Conservation (phyloP, 306 rosid species). For the Alnus rubra region DNA sequence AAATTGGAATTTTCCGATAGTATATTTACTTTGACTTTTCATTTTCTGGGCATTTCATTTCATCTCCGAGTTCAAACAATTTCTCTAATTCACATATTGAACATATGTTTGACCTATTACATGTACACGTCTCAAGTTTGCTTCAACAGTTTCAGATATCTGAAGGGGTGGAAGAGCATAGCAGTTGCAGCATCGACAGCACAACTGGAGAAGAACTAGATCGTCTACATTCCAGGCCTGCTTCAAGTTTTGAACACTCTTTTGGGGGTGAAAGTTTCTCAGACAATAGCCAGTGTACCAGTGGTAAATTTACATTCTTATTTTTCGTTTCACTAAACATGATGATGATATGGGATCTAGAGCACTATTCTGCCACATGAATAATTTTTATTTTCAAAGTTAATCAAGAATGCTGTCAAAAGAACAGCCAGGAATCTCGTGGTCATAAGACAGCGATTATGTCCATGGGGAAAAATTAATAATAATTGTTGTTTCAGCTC, state of each 20-base stretch:
- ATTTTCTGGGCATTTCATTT: conserved; percentile 1
- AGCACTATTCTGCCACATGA: not conserved
- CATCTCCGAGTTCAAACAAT: not conserved
- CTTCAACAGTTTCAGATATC: conserved; percentile 53
- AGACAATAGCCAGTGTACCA: conserved; percentile 52
- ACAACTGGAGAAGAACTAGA: conserved; percentile 39
- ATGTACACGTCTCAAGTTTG: conserved; percentile 19
- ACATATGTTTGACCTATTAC: not conserved
- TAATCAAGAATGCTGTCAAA: not conserved
- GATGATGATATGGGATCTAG: conserved; percentile 13
- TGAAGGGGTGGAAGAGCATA: conserved; percentile 48
- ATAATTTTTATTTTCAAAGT: not conserved
- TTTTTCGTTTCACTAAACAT: conserved; percentile 22
- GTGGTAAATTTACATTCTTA: conserved; percentile 47
- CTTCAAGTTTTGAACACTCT: conserved; percentile 36
- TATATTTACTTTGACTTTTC: not conserved
- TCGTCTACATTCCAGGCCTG: conserved; percentile 25
- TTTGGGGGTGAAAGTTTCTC: conserved; percentile 45
- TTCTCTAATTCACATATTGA: not conserved
- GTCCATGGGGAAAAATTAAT: not conserved
- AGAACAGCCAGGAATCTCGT: not conserved
- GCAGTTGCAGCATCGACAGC: conserved; percentile 45
- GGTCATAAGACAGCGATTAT: not conserved
- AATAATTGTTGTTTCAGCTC: not conserved
- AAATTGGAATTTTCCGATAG: not conserved